Base-by-base conservation (phyloP, 2,329 filamentous ascomycete genomes). In the Delphinella strobiligena region DNA sequence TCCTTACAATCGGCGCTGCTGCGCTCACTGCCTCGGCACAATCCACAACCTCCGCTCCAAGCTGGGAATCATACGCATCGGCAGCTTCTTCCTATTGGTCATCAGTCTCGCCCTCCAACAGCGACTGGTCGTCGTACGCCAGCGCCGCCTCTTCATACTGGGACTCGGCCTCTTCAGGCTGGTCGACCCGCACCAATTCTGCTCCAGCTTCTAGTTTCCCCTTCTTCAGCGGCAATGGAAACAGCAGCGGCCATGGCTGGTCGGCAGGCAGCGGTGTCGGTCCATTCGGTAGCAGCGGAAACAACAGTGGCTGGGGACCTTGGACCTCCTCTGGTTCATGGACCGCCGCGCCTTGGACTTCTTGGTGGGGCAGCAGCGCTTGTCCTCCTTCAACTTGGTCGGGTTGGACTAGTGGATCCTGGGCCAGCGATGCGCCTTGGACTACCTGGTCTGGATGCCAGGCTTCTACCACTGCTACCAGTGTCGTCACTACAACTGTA, bases 391-490 rank as follows among this genome's bases (percentile, higher is more conserved):
- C 43, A 38, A 58, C 55, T 15, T 59, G 56, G 56, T 47, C 45
- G 37, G 54, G 55, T 34, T 59, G 56, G 56, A 59, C 56, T 0
- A 48, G 45, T 15, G 54, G 49, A 19, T 36, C 52, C 12, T 59
- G 54, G 53, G 46, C 45, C 5, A 50, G 51, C 11, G 40, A 47
- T 37, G 54, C 55, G 14, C 56, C 56, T 3, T 59, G 56, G 56
- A 59, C 56, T 1, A 54, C 50, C 15, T 59, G 56, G 56, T 44
- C 51, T 4, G 55, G 47, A 15, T 59, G 56, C 45, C 45, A 46
- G 11, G 55, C 56, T 12, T 46, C 45, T 19, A 56, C 55, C 3
- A 59, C 56, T 24, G 52, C 52, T 12, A 52, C 50, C 4, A 43
- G 41, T 12, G 48, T 53, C 36, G 38, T 47, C 38, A 55, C 54